phyloP scores from a whole-genome alignment of 805 yeast species.

The Candida maris region DNA sequence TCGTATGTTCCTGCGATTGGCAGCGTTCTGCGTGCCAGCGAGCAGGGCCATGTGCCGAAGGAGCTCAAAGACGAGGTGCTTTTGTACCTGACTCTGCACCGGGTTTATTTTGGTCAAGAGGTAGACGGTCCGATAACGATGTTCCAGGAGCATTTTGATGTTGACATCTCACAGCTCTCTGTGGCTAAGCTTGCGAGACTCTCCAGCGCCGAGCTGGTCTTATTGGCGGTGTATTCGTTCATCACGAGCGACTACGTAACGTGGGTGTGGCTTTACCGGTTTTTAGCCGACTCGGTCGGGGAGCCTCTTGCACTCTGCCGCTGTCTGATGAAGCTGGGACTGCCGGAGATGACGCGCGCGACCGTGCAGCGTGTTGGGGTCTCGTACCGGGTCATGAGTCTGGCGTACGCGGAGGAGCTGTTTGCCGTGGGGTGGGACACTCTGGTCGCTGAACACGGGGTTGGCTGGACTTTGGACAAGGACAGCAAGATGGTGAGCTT shows the following conservation, averaged over 20 bases:
- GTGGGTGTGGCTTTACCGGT: conserved; percentile 30
- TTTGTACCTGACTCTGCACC: conserved; percentile 42
- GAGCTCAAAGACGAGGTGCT: conserved; percentile 40
- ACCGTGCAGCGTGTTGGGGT: conserved; percentile 33
- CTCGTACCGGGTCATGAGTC: conserved; percentile 38
- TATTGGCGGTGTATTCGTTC: conserved; percentile 22
- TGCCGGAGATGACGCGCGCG: conserved; percentile 28
- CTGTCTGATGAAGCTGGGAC: conserved; percentile 43
- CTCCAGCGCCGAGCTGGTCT: conserved; percentile 6
- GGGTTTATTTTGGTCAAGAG: conserved; percentile 38
- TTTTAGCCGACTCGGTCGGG: conserved; percentile 7
- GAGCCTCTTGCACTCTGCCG: conserved; percentile 6
- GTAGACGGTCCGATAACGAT: conserved; percentile 31
- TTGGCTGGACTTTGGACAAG: conserved; percentile 33
- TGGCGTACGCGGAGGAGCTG: conserved; percentile 25
- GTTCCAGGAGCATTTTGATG: conserved; percentile 12
- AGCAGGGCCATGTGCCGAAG: conserved; percentile 18
- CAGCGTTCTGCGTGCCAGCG: conserved; percentile 33
- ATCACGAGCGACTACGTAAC: conserved; percentile 29
- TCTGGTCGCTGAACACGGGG: conserved; percentile 23
- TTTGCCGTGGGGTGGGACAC: conserved; percentile 30
- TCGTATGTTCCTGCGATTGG: conserved; percentile 53
- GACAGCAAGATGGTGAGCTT: conserved; percentile 28
- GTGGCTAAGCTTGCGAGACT: background rate
- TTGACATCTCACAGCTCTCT: background rate